Conservation (phyloP, 148 eudicot species). For the Euryodendron excelsum region DNA sequence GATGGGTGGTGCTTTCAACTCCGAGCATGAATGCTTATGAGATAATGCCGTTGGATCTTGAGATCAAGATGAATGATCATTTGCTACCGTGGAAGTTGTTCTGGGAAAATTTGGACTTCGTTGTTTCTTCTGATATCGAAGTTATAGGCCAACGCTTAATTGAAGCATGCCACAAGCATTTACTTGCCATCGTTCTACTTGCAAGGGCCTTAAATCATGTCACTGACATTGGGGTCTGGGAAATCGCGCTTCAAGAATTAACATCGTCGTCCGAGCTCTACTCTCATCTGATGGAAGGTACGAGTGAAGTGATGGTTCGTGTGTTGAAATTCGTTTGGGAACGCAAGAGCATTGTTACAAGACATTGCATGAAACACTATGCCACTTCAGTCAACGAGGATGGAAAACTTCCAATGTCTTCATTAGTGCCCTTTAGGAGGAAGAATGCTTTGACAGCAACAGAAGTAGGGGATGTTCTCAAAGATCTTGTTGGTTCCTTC, state of each 20-base stretch:
- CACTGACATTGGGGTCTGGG: background rate
- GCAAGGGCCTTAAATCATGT: conserved; percentile 2
- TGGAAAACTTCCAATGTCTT: background rate
- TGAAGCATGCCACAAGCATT: background rate
- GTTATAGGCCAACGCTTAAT: background rate
- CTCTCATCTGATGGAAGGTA: background rate
- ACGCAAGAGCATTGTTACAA: background rate
- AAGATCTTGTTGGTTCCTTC: conserved; percentile 10
- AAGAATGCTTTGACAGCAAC: background rate
- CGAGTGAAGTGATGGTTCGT: background rate
- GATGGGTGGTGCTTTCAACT: background rate
- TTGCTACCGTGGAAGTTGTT: conserved; percentile 12
- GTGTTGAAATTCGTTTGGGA: conserved; percentile 13
- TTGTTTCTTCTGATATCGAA: background rate
- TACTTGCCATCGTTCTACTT: background rate
- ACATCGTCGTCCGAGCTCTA: background rate
- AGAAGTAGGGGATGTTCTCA: background rate
- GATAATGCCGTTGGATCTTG: background rate
- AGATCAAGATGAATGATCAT: conserved; percentile 16
- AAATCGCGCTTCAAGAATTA: background rate
- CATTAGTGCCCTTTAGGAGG: background rate
- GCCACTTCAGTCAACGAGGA: background rate
- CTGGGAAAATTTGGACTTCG: background rate
- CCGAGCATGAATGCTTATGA: background rate
- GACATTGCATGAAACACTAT: background rate